Evolutionary conservation across 805 yeast genomes (phyloP), one percentile per base, ranked within the genome.

Genomic region (Saccharomyces jurei): DNA sequence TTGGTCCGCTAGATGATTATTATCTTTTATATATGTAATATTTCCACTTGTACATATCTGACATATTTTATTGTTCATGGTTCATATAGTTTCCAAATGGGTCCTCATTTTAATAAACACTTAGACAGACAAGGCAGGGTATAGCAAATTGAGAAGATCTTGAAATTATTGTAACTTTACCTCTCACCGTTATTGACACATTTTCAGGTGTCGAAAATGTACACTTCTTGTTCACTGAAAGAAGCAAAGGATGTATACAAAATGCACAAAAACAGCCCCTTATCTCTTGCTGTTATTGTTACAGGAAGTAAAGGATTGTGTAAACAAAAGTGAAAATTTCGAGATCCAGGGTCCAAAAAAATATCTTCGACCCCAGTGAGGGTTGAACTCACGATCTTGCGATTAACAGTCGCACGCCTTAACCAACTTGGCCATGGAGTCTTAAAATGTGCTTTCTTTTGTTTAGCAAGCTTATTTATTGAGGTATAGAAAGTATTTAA

Each of bases 331-430:
- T 13, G 14, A 3, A 13, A 2, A 14, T 10, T 30, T 10, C 32
- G 10, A 30, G 13, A 25, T 25, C 4, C 4, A 25, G 26, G 3
- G 26, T 25, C 41, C n/a, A n/a, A 36, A 36, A n/a, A 36, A 6
- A 17, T 9, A 36, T 25, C 4, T 25, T 4, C 81, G 81, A 77
- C 80, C 81, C 67, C 78, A 75, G 81, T 68, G 80, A 77, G 81
- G 81, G 70, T 77, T 72, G 81, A 77, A 77, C 81, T 77, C 80
- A 68, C 81, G 81, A 75, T 78, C 81, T 78, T 78, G 81, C 81
- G 81, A 78, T 78, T 78, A 77, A 77, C 81, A 77, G 81, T 77
- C 81, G 81, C 80, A 77, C 79, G 81, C 81, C 81, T 77, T 77
- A 77, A 73, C 81, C 80, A 77, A 72, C 81, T 77, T 77, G 81